Base-by-base conservation (phyloP, 257 asterid species). In the Solanum lycopersicoides region DNA sequence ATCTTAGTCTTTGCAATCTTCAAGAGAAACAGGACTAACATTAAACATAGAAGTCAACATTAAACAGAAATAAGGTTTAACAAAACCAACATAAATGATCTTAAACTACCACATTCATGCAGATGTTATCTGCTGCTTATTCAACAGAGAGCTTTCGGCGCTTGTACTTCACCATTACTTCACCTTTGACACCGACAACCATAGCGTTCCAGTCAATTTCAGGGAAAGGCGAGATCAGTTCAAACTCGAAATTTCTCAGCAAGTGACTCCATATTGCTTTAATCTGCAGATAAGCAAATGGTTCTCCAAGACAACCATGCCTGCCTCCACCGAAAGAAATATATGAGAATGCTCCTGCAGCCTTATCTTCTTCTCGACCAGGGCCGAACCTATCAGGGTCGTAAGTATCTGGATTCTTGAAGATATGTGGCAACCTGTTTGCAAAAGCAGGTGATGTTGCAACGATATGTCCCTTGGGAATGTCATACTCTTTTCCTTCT, bases 201-300 rank as follows among this genome's bases (percentile, higher is more conserved):
- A 92, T 92, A 45, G 94, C 94, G 34, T 92, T 92, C 94, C 94
- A 92, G 72, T 92, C 94, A n/a, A 91, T 92, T 88, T 92, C 94
- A 3, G 94, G 94, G 45, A 92, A 92, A 30, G 93, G 94, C n/a
- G 94, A 91, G 69, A 91, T 90, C 63, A 92, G 86, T 79, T 92
- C 94, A 9, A 91, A 73, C 86, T 86, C 99, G 80, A 95, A 96
- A 88, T 96, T 96, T 80, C 98, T 93, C 30, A 96, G 92, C 94
- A 96, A 84, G 90, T 96, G 99, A 92, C 98, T 95, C 98, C 99
- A 96, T 86, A 96, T 95, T 10, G 99, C 98, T 88, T 94, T 96
- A 86, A 96, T 96, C 88, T 96, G 99, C 83, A 96, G 90, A 91
- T 96, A 96, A 2, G 99, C 99, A 87, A 96, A 96, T 12, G 99